These are phyloP conservation scores for Biscutella laevigata DNA, from an alignment of 441 rosid species.

Conservation along the genomic window DNA sequence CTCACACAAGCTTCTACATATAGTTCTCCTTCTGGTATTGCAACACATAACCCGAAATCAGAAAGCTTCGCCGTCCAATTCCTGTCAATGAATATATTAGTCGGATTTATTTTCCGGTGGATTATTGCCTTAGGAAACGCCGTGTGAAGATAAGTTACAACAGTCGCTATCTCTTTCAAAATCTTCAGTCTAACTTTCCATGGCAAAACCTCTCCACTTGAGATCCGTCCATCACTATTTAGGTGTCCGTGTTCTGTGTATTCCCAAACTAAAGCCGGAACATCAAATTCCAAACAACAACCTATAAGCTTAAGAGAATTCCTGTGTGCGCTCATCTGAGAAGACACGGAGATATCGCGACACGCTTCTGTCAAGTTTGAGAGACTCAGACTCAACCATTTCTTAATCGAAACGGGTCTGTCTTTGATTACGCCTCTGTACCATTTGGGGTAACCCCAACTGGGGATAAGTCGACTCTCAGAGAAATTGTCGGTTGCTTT, in stretches of 20 bases:
- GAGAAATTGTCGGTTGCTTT: conserved; percentile 30
- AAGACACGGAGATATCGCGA: conserved; percentile 25
- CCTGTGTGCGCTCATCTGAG: conserved; percentile 31
- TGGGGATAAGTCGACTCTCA: conserved; percentile 6
- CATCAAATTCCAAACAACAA: conserved; percentile 31
- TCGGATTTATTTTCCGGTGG: conserved; percentile 23
- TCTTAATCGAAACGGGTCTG: conserved; percentile 12
- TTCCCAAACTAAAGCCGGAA: conserved; percentile 30
- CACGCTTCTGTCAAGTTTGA: conserved; percentile 19
- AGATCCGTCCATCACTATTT: conserved; percentile 3
- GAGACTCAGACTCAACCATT: conserved; percentile 1
- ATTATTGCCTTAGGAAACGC: conserved; percentile 32
- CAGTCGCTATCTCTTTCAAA: conserved; percentile 18
- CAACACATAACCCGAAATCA: conserved; percentile 26
- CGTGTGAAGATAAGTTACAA: conserved; percentile 32
- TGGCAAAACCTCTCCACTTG: conserved; percentile 6
- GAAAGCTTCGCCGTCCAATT: conserved; percentile 25
- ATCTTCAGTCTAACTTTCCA: conserved; percentile 23
- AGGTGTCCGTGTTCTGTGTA: conserved; percentile 21
- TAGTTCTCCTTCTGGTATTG: conserved; percentile 31
- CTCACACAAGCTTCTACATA: conserved; percentile 5
- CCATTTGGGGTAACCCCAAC: conserved; percentile 21
- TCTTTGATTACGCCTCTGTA: conserved; percentile 23
- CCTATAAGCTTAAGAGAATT: conserved; percentile 33
- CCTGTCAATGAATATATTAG: conserved; percentile 21